Conservation (phyloP, 2,329 filamentous ascomycete species). For the Akanthomyces dipterigenus region DNA sequence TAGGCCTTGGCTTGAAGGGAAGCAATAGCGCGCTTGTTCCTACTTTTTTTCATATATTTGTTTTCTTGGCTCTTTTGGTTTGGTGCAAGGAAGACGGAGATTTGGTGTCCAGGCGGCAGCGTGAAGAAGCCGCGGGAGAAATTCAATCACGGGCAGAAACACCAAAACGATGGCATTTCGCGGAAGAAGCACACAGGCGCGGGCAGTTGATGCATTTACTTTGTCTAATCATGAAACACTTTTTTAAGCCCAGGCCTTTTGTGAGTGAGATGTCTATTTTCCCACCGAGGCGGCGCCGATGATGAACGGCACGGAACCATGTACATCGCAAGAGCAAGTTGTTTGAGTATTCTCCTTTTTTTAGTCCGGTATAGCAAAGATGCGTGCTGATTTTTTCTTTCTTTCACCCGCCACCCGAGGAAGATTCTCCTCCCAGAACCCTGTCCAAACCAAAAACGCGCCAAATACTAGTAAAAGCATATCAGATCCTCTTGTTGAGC, state of each 20-base stretch:
- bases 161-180: background rate
- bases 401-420: background rate
- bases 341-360: too few relatives aligned
- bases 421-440: background rate
- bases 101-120: background rate
- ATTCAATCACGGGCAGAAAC: background rate
- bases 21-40: conserved; percentile 6
- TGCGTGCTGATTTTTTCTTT: background rate
- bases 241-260: background rate
- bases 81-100: background rate
- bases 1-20: background rate
- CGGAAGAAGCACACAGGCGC: conserved; percentile 5
- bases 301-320: too few relatives aligned
- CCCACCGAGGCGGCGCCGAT: too few relatives aligned
- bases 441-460: background rate
- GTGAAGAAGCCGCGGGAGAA: background rate
- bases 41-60: conserved; percentile 1
- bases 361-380: background rate
- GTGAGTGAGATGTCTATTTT: too few relatives aligned
- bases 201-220: conserved; percentile 13
- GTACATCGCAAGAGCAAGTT: too few relatives aligned
- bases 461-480: background rate
- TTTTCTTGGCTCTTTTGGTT: background rate
- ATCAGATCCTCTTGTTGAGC: background rate
- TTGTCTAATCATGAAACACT: conserved; percentile 12